Percentiles rank a stretch among this genome's conserved stretches.
Evolutionary conservation across 441 rosid genomes (phyloP).

Genomic region (Syzygium malaccense): DNA sequence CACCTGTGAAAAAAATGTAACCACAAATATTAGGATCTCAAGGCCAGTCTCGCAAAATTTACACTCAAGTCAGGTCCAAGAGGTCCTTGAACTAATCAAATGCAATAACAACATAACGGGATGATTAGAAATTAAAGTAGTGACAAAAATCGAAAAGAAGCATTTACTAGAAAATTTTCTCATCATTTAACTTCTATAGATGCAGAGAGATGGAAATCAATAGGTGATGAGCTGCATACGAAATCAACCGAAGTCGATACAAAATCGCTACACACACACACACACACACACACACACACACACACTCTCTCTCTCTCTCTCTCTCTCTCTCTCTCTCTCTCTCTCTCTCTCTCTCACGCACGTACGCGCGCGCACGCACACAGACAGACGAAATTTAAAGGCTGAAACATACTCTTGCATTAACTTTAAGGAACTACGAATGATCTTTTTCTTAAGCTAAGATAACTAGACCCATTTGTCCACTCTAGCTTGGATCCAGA

Average conservation of each 20-base stretch:
- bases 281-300: too few relatives aligned
- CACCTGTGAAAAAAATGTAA: slow-evolving; percentile 40
- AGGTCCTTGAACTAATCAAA: neutral
- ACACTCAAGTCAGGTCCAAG: neutral
- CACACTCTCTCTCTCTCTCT: neutral
- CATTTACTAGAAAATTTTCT: neutral
- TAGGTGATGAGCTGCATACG: neutral
- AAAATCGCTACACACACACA: neutral
- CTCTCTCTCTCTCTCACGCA: neutral
- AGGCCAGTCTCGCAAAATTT: neutral
- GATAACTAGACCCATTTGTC: neutral
- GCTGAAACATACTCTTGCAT: neutral
- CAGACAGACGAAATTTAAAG: neutral
- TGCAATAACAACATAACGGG: neutral
- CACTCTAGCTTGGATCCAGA: neutral
- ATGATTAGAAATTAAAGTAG: neutral
- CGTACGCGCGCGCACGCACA: fast-evolving
- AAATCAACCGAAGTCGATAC: neutral
- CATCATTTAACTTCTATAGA: neutral
- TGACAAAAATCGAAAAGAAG: neutral
- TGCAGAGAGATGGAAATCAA: neutral
- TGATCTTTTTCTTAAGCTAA: neutral
- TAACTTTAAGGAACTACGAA: neutral
- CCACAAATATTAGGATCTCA: neutral
- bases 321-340: neutral